Evolutionary conservation across 2,329 filamentous ascomycete species (phyloP), one percentile per base, ranked within the genome.

Genomic region (Fusarium dlaminii): DNA sequence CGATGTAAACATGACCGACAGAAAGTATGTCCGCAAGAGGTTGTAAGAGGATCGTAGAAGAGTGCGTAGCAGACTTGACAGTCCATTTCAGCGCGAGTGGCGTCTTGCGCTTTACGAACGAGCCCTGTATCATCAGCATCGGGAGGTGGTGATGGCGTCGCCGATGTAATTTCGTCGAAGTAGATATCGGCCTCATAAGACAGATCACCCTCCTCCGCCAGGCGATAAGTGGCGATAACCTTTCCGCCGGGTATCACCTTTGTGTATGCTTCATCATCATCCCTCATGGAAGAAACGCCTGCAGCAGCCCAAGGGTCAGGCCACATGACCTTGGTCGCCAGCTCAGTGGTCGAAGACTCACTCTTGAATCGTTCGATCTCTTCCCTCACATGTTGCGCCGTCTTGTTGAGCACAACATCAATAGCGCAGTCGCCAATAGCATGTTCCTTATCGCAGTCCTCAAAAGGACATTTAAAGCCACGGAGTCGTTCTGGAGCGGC

Each of bases 31-130:
- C 95, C 95, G 77, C 95, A 98, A 4, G 90, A 87, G 0, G 94
- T 97, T 1, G 95, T 98, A 58, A 95, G 85, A 0, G 95, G 94
- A 70, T 97, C 93, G 68, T 94, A 85, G 80, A 96, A 93, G 29
- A 97, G 82, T 45, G 91, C 89, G 81, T 96, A 97, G 82, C 95
- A 98, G 66, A 98, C 91, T 77, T 96, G 94, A 75, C 95, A 98
- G 78, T 98, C 94, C 78, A 97, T 85, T 79, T 97, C 94, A 22
- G 86, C 85, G 68, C 91, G 89, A 7, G 90, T 86, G 3, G 86
- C 84, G 32, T 92, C 88, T 75, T 90, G 90, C 20, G 96, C 79
- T 39, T 85, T 86, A 32, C 87, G 83, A 34, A 95, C 66, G 5
- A 77, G 62, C 13, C 63, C 54, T 17, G 82, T 78, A 5, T 79